Percentiles rank a stretch among this genome's conserved stretches.
Evolutionary conservation across 805 yeast genomes (phyloP).

Genomic region (Spathaspora girioi): DNA sequence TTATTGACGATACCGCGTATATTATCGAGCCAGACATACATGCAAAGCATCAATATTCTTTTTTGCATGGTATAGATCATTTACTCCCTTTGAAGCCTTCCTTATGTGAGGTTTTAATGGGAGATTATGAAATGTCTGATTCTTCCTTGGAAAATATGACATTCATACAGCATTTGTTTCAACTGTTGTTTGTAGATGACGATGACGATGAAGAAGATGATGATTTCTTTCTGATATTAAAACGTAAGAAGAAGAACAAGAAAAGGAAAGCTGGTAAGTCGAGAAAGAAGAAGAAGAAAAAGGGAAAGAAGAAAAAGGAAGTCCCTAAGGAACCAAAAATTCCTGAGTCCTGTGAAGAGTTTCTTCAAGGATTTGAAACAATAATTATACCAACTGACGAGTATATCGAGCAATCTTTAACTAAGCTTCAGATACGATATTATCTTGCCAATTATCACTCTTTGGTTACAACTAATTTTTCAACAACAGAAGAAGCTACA

Average conservation of each 20-base stretch:
- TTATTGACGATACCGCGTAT: constrained; percentile 41
- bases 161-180: constrained; percentile 25
- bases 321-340: constrained; percentile 5
- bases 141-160: constrained; percentile 13
- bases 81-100: constrained; percentile 34
- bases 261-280: neutral
- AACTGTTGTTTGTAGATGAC: constrained; percentile 18
- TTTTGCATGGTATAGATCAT: constrained; percentile 60
- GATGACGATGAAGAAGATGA: neutral
- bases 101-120: constrained; percentile 34
- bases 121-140: neutral
- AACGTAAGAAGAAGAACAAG: neutral
- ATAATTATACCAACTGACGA: constrained; percentile 34
- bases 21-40: constrained; percentile 55
- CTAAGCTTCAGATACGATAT: constrained; percentile 23
- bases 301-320: constrained; percentile 8
- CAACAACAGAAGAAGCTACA: constrained; percentile 27
- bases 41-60: constrained; percentile 62
- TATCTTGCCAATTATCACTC: constrained; percentile 22
- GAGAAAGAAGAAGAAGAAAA: constrained; percentile 4
- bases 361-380: constrained; percentile 23
- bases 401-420: constrained; percentile 20
- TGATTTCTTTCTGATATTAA: neutral
- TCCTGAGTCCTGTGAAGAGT: constrained; percentile 24
- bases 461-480: constrained; percentile 12